A percentile compares a stretch with the other conserved stretches of the same genome.
These are phyloP conservation scores for Myxozyma kluyveri DNA, from an alignment of 805 yeast genomes.

Conservation along the genomic window DNA sequence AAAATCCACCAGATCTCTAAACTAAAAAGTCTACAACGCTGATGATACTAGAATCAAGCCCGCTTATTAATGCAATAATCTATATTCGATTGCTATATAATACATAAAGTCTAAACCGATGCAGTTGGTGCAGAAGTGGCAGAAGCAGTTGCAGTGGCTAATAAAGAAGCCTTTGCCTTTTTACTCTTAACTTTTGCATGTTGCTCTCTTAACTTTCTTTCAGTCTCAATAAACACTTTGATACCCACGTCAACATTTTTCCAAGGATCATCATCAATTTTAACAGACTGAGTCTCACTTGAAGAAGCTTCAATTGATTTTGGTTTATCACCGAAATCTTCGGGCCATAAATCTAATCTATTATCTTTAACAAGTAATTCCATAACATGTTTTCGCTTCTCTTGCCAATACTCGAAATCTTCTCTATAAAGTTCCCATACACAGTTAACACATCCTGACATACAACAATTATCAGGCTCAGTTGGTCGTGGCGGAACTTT, in stretches of 20 bases:
- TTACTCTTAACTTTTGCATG: no score
- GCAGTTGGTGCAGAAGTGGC: no score
- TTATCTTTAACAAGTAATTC: slow-evolving; percentile 42
- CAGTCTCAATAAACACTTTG: slow-evolving; percentile 80
- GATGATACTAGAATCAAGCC: no score
- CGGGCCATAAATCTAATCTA: slow-evolving; percentile 57
- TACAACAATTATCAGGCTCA: slow-evolving; percentile 95
- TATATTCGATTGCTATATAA: no score
- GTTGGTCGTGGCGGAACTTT: slow-evolving; percentile 76
- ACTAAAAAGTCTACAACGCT: no score
- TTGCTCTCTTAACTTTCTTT: slow-evolving; percentile 57
- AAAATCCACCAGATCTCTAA: no score
- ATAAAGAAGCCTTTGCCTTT: no score
- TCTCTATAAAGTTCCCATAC: slow-evolving; percentile 94
- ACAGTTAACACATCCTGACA: slow-evolving; percentile 95
- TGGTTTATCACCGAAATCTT: slow-evolving; percentile 56
- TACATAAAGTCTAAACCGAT: no score
- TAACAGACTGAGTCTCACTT: slow-evolving; percentile 7
- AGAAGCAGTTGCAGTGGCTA: no score
- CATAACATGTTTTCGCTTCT: slow-evolving; percentile 58
- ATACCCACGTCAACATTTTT: slow-evolving; percentile 69
- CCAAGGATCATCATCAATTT: slow-evolving; percentile 47
- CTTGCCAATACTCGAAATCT: slow-evolving; percentile 80
- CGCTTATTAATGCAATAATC: no score
- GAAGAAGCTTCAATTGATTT: slow-evolving; percentile 15